Conservation (phyloP, 176 grass and related monocot genomes). For the Hordeum vulgare region DNA sequence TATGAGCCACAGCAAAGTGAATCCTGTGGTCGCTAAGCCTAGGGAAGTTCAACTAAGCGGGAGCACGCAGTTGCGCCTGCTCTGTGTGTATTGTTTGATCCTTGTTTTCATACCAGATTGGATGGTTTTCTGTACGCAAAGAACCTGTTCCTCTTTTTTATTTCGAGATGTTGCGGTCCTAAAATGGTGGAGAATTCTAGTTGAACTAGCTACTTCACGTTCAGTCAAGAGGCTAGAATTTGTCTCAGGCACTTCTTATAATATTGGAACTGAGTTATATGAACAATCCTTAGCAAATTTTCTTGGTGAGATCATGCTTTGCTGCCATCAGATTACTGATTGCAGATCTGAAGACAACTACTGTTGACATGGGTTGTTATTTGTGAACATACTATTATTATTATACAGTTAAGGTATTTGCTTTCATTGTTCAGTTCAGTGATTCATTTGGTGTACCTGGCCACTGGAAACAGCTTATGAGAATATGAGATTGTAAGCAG, state of each 20-base stretch:
- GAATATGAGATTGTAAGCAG: background rate
- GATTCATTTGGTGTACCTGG: background rate
- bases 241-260: background rate
- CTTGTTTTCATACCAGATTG: background rate
- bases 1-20: constrained; percentile 10
- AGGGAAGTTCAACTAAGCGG: background rate
- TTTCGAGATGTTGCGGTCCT: background rate
- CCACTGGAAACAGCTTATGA: background rate
- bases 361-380: background rate
- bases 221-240: background rate
- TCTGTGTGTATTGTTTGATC: background rate
- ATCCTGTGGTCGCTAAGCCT: background rate
- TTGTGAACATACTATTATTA: background rate
- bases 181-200: background rate
- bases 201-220: background rate
- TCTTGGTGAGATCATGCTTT: background rate
- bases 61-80: background rate
- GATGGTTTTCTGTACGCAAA: background rate
- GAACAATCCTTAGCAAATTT: constrained; percentile 5
- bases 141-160: background rate
- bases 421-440: background rate
- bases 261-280: background rate
- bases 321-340: background rate
- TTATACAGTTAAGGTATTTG: background rate
- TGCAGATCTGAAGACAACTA: background rate